Evolutionary conservation across 345 rosid species (phyloP), one percentile per base, ranked within the genome.

Genomic region (Brassica rapa): DNA sequence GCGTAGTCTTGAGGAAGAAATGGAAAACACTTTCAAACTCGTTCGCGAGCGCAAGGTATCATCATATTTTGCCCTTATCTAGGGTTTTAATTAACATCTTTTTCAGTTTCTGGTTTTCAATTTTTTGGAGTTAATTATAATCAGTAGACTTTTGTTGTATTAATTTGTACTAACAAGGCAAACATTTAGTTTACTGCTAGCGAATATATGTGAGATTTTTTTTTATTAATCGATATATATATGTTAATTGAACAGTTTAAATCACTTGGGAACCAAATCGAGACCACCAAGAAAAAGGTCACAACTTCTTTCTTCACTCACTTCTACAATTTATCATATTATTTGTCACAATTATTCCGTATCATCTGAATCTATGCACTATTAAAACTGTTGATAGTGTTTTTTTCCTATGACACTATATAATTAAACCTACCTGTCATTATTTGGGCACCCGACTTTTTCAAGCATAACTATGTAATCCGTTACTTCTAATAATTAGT

Each of bases 41-140:
- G 84, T 89, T 79, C 93, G 93, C 0, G 89, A 86, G 8, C 83
- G 91, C 71, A 89, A 87, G 96, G 97, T 90, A 25, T 69, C 15
- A 4, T 33, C 37, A 61, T 68, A 6, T 6, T 15, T 55, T 43
- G 1, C 70, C 1, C 27, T 30, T 65, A 3, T 69, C 70, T 79
- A 79, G 82, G 82, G 82, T 71, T 71, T 71, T 25, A 16, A 43
- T 76, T n/a, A 19, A 30, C 53, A 56, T 5, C 4, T 39, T 60
- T 59, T 8, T 35, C 49, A 11, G 5, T 43, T 62, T n/a, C 27
- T 62, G 8, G 43, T 21, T 32, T 70, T 39, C 19, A 60, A 4
- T 63, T 51, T 46, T 51, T 51, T n/a, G 16, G 16, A 11, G 53
- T 62, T 12, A 19, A 4, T 76, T 41, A 4, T 57, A 51, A 39